Percentiles rank a stretch among this genome's conserved stretches.
Evolutionary conservation across 441 rosid genomes (phyloP).

Genomic region (Isatis lusitanica): DNA sequence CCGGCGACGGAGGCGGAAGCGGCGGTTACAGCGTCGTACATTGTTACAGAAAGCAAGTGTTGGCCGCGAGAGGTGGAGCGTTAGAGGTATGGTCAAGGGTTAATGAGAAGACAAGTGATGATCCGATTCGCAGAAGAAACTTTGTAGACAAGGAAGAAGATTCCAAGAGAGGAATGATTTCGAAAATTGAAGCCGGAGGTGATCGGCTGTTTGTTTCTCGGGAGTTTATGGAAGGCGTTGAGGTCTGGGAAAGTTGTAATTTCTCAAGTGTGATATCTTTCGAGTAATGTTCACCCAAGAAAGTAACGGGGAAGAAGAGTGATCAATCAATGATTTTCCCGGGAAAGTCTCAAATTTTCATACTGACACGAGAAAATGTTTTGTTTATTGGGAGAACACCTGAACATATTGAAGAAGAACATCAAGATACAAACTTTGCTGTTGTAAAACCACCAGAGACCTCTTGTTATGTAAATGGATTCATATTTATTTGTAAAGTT

Average conservation of each 20-base stretch:
- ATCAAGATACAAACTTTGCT: not conserved
- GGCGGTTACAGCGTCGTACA: slow-evolving; percentile 51
- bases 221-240: slow-evolving; percentile 70
- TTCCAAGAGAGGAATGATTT: slow-evolving; percentile 63
- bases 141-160: slow-evolving; percentile 71
- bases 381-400: not conserved
- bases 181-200: slow-evolving; percentile 78
- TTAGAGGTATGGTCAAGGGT: slow-evolving; percentile 88
- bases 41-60: slow-evolving; percentile 75
- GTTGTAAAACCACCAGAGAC: not conserved
- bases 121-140: slow-evolving; percentile 51
- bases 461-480: slow-evolving; percentile 13
- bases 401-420: not conserved
- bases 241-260: slow-evolving; percentile 82
- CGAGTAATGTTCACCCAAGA: not conserved
- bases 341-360: not conserved
- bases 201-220: slow-evolving; percentile 78
- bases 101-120: slow-evolving; percentile 24
- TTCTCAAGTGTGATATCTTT: slow-evolving; percentile 38
- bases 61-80: slow-evolving; percentile 70
- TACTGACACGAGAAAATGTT: not conserved
- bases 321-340: not conserved
- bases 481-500: slow-evolving; percentile 14
- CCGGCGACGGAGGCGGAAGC: slow-evolving; percentile 18
- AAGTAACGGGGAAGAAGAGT: not conserved